Evolutionary conservation across 768 basidiomycete species (phyloP).

Genomic region (Sporobolomyces pararoseus): DNA sequence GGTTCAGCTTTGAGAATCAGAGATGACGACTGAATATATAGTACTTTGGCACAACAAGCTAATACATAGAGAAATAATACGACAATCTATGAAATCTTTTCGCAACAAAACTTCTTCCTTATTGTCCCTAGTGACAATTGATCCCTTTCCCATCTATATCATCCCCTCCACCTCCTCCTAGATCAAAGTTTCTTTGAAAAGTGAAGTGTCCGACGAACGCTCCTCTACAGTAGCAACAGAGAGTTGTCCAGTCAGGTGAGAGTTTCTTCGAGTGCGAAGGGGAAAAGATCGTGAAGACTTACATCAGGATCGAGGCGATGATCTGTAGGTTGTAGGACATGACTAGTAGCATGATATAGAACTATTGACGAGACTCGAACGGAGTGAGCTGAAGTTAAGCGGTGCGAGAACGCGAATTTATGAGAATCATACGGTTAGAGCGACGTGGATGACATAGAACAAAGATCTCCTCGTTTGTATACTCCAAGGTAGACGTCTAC

Average conservation of each 20-base stretch:
- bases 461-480: slow-evolving; percentile 14
- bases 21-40: no score
- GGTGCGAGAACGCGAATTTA: neutral
- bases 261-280: neutral
- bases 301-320: slow-evolving; percentile 28
- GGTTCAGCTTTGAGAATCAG: no score
- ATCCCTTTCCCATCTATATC: slow-evolving; percentile 11
- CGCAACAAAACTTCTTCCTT: no score
- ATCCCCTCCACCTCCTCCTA: slow-evolving; percentile 1
- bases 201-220: slow-evolving; percentile 32
- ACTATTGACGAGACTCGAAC: slow-evolving; percentile 10
- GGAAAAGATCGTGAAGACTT: neutral
- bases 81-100: no score
- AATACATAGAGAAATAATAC: no score
- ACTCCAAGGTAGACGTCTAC: slow-evolving; percentile 18
- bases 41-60: no score
- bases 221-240: neutral
- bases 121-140: slow-evolving; percentile 22
- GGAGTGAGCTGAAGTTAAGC: no score
- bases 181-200: slow-evolving; percentile 32
- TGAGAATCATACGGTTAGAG: slow-evolving; percentile 5
- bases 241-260: no score
- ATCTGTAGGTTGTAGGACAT: slow-evolving; percentile 37
- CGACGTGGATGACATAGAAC: slow-evolving; percentile 16
- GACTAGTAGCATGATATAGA: slow-evolving; percentile 35